Conservation (phyloP, 805 yeast genomes). For the Kodamaea kakaduensis region DNA sequence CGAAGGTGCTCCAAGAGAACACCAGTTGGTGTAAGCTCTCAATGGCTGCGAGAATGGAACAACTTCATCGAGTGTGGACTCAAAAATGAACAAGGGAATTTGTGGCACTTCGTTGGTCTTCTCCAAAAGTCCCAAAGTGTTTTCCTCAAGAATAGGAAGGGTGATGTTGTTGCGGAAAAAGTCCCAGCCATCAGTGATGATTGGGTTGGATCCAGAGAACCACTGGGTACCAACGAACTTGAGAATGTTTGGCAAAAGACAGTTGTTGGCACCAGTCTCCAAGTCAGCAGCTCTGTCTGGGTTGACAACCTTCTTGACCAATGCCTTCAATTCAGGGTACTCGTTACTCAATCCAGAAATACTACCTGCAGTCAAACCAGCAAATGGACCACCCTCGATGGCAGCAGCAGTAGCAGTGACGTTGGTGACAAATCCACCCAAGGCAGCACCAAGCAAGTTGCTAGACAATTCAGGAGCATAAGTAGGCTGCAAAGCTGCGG, state of each 20-base stretch:
- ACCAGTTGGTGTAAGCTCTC: slow-evolving; percentile 12
- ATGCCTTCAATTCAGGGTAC: slow-evolving; percentile 23
- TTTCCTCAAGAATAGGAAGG: slow-evolving; percentile 14
- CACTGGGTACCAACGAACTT: slow-evolving; percentile 2
- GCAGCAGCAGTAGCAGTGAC: slow-evolving; percentile 24
- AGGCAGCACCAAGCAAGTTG: slow-evolving; percentile 27
- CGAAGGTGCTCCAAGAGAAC: slow-evolving; percentile 11
- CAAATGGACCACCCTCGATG: slow-evolving; percentile 22
- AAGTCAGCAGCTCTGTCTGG: not conserved
- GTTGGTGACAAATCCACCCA: slow-evolving; percentile 36
- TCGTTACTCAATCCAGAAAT: slow-evolving; percentile 29
- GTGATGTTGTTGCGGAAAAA: slow-evolving; percentile 14
- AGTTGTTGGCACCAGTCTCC: slow-evolving; percentile 1
- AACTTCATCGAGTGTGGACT: slow-evolving; percentile 11
- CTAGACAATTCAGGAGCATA: slow-evolving; percentile 32
- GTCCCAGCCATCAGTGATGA: slow-evolving; percentile 15
- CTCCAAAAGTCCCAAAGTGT: slow-evolving; percentile 18
- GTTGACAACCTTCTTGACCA: not conserved
- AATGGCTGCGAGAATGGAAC: slow-evolving; percentile 10
- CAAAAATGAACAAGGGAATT: slow-evolving; percentile 12
- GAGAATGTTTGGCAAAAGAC: slow-evolving; percentile 6
- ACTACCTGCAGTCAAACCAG: slow-evolving; percentile 30
- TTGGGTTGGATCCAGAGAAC: slow-evolving; percentile 14
- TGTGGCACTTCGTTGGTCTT: slow-evolving; percentile 10
- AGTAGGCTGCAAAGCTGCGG: slow-evolving; percentile 31